These are phyloP conservation scores for Glycine tomentella DNA, from an alignment of 306 rosid genomes.

Conservation along the genomic window DNA sequence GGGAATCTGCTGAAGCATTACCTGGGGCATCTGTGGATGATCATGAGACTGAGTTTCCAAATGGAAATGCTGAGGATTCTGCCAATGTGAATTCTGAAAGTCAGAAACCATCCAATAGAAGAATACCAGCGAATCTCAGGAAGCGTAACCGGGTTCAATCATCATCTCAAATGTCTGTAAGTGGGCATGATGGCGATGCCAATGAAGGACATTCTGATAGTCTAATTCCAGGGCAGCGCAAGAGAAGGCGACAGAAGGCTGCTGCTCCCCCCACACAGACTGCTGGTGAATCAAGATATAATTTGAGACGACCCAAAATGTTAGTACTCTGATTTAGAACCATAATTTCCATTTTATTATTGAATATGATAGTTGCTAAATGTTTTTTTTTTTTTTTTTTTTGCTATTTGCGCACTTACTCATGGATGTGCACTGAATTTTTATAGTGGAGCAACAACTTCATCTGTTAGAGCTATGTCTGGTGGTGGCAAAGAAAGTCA, in stretches of 20 bases:
- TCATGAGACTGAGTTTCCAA: constrained; percentile 60
- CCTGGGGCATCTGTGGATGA: constrained; percentile 67
- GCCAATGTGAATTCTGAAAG: constrained; percentile 61
- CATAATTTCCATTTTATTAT: background rate
- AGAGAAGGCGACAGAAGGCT: constrained; percentile 70
- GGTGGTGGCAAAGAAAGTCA: constrained; percentile 60
- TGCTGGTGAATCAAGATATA: constrained; percentile 74
- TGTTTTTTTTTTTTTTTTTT: constrained; percentile 14
- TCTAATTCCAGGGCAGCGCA: constrained; percentile 60
- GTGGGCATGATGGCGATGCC: constrained; percentile 67
- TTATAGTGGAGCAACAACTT: constrained; percentile 61
- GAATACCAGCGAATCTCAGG: constrained; percentile 52
- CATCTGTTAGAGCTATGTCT: constrained; percentile 56
- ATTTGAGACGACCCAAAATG: constrained; percentile 81
- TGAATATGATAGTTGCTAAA: constrained; percentile 5
- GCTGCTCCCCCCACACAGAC: constrained; percentile 57
- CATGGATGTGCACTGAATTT: constrained; percentile 36
- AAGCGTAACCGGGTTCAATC: constrained; percentile 68
- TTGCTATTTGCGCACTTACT: constrained; percentile 38
- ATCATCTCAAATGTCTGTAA: constrained; percentile 63
- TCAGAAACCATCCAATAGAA: constrained; percentile 56
- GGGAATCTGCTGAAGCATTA: constrained; percentile 73
- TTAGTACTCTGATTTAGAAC: constrained; percentile 43
- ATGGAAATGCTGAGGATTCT: constrained; percentile 80
- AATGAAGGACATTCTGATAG: constrained; percentile 77